Evolutionary conservation across 2,329 filamentous ascomycete species (phyloP), one percentile per base, ranked within the genome.

Genomic region (Colletotrichum viniferum): DNA sequence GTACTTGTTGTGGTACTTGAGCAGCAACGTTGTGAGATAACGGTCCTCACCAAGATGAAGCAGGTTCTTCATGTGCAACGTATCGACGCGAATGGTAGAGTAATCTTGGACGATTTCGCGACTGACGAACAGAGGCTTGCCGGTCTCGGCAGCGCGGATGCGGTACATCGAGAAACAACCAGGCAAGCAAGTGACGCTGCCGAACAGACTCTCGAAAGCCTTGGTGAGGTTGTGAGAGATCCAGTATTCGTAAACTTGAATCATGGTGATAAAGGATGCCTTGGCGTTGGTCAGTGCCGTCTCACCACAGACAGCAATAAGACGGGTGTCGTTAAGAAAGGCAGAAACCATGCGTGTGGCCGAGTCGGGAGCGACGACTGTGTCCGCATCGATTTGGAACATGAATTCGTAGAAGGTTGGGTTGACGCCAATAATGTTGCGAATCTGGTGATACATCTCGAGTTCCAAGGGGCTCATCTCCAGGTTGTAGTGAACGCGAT

Each of bases 111-210:
- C 92, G 34, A 99, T 91, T 82, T 98, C 97, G 78, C 94, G 93
- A 84, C 96, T 98, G 80, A 99, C 96, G 83, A 99, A 98, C 34
- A 99, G 90, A 14, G 97, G 97, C 86, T 98, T 98, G 80, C 96
- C 96, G 18, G 93, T 95, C 84, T 98, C 97, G 8, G 96, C 95
- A 34, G 97, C 95, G 77, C 97, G 95, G 81, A 99, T 96, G 80
- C 97, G 94, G 86, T 98, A 99, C 97, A 99, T 99, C 81, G 94
- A 96, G 91, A 98, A 99, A 91, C 97, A 99, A 88, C 97, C 97
- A 28, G 97, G 97, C 82, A 99, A 89, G 90, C 97, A 99, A 66
- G 97, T 99, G 79, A 99, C 96, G 79, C 95, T 98, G 73, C 96
- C 97, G 82, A 99, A 99, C 80, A 99, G 90, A 86, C 94, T 97